Evolutionary conservation across 2,329 filamentous ascomycete genomes (phyloP).

Genomic region (Claviceps paspali): DNA sequence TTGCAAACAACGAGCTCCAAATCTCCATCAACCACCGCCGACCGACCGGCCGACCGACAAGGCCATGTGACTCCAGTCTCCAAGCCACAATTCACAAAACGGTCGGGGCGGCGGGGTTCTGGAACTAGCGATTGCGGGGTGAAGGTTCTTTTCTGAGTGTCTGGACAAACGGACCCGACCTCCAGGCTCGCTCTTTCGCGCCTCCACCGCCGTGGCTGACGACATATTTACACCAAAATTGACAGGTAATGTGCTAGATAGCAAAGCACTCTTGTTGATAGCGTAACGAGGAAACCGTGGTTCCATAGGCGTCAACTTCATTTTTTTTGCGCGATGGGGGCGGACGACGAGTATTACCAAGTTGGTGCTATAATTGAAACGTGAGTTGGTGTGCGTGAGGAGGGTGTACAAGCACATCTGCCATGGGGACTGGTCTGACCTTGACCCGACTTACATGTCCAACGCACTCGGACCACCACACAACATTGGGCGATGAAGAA

Average conservation of each 20-base stretch:
- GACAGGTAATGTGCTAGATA: too few relatives aligned
- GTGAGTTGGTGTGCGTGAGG: not conserved
- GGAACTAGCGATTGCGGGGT: conserved; percentile 6
- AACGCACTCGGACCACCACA: not conserved
- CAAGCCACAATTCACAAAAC: conserved; percentile 6
- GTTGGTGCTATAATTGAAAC: not conserved
- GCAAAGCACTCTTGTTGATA: not conserved
- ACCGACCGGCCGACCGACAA: too few relatives aligned
- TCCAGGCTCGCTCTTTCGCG: not conserved
- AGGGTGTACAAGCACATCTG: not conserved
- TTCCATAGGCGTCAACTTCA: too few relatives aligned
- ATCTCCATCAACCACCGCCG: too few relatives aligned
- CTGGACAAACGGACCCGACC: not conserved
- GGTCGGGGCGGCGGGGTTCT: conserved; percentile 7
- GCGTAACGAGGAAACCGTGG: not conserved
- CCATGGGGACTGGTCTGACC: not conserved
- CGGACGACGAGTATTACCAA: not conserved
- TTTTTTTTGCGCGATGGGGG: not conserved
- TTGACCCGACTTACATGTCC: not conserved
- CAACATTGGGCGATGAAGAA: not conserved
- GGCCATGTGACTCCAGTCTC: conserved; percentile 7
- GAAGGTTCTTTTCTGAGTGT: not conserved
- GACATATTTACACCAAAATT: not conserved
- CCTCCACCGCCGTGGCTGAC: not conserved
- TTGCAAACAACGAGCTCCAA: too few relatives aligned